Conservation (phyloP, 805 yeast genomes). For the Wickerhamiella galacta region DNA sequence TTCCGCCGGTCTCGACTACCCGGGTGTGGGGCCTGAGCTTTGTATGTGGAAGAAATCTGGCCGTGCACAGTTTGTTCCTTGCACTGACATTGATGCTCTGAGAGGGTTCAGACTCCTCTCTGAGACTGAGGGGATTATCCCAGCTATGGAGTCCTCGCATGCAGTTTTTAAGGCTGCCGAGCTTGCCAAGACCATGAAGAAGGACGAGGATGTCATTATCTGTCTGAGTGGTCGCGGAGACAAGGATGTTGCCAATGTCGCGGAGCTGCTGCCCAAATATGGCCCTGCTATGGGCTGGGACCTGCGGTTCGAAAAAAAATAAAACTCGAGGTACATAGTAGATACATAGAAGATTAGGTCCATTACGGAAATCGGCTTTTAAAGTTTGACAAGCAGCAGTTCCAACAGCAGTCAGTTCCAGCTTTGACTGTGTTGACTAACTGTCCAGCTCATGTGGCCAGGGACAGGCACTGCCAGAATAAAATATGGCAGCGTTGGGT, state of each 20-base stretch:
- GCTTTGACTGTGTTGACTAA: too few relatives aligned
- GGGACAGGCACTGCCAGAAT: too few relatives aligned
- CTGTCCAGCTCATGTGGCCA: too few relatives aligned
- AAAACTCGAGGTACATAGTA: too few relatives aligned
- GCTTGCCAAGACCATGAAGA: slow-evolving; percentile 66
- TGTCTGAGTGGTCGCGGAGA: slow-evolving; percentile 98
- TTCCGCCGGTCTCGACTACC: slow-evolving; percentile 96
- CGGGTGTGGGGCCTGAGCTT: slow-evolving; percentile 98
- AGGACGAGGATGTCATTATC: slow-evolving; percentile 69
- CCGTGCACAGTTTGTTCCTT: slow-evolving; percentile 79
- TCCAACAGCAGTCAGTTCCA: too few relatives aligned
- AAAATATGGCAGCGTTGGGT: too few relatives aligned
- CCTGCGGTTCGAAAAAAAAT: slow-evolving; percentile 45
- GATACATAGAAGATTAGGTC: too few relatives aligned
- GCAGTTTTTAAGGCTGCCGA: slow-evolving; percentile 85
- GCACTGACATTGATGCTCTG: slow-evolving; percentile 89
- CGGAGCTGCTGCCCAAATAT: slow-evolving; percentile 74
- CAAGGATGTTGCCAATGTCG: slow-evolving; percentile 95
- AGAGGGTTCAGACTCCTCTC: slow-evolving; percentile 77
- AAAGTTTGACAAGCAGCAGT: too few relatives aligned
- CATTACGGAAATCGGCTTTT: too few relatives aligned
- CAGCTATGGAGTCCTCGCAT: slow-evolving; percentile 95
- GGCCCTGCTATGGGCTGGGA: slow-evolving; percentile 96
- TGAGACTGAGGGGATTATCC: slow-evolving; percentile 94
- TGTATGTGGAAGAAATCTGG: slow-evolving; percentile 91